These are phyloP conservation scores for Penicillium pulvis DNA, from an alignment of 495 filamentous ascomycete genomes.

Conservation along the genomic window DNA sequence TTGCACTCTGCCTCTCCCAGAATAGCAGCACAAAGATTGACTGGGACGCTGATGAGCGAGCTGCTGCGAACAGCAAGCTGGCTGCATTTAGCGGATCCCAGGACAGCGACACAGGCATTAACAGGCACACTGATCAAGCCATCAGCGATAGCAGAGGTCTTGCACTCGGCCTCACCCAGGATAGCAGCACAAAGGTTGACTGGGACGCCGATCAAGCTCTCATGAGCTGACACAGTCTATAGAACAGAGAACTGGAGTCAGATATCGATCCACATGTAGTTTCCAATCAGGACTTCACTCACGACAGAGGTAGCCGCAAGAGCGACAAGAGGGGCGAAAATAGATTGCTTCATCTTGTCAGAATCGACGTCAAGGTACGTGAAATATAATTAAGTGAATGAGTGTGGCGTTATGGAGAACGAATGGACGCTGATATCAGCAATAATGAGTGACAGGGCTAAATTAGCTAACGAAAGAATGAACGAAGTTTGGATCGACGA, in stretches of 20 bases:
- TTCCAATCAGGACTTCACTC: not conserved
- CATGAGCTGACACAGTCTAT: conserved; percentile 24
- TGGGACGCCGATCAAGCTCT: conserved; percentile 30
- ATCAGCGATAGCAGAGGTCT: conserved; percentile 16
- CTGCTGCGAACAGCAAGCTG: conserved; percentile 23
- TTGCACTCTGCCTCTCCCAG: conserved; percentile 33
- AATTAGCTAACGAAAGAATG: not conserved
- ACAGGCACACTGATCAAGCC: conserved; percentile 35
- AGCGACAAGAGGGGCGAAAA: conserved; percentile 29
- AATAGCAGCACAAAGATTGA: conserved; percentile 29
- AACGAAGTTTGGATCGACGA: not conserved
- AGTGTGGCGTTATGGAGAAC: conserved; percentile 13
- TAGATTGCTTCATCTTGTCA: conserved; percentile 35
- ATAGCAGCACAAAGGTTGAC: conserved; percentile 29
- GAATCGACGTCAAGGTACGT: conserved; percentile 19
- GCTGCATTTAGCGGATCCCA: conserved; percentile 34
- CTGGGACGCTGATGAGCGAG: conserved; percentile 32
- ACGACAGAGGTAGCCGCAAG: conserved; percentile 29
- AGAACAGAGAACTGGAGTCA: conserved; percentile 5
- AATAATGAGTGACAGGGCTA: not conserved
- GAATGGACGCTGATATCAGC: conserved; percentile 28
- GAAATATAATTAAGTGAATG: conserved; percentile 13
- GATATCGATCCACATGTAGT: not conserved
- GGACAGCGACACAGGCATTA: conserved; percentile 27
- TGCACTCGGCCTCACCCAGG: conserved; percentile 31